Conservation (phyloP, 495 filamentous ascomycete species). For the Endocarpon pusillum region DNA sequence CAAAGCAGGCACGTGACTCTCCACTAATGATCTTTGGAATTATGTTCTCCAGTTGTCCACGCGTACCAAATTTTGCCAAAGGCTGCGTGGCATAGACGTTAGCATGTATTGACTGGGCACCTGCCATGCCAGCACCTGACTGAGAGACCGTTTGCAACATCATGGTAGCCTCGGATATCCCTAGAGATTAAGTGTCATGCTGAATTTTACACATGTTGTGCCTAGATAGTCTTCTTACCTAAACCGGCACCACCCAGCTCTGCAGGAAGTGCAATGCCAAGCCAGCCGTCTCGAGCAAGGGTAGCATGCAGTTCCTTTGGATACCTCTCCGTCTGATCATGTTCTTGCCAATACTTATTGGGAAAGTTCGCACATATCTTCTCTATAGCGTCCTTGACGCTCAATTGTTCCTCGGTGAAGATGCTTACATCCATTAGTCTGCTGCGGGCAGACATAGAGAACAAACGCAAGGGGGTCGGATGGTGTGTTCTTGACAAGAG, state of each 20-base stretch:
- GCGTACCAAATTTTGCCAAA: conserved; percentile 48
- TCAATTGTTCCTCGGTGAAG: conserved; percentile 55
- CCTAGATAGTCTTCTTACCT: too few relatives aligned
- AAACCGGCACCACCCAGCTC: conserved; percentile 55
- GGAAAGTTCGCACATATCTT: conserved; percentile 51
- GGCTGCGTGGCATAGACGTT: conserved; percentile 69
- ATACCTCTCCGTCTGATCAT: conserved; percentile 48
- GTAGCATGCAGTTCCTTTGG: conserved; percentile 59
- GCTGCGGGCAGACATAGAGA: too few relatives aligned
- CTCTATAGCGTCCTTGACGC: conserved; percentile 50
- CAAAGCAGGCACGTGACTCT: conserved; percentile 53
- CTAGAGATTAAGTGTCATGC: conserved; percentile 35
- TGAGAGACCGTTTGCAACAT: conserved; percentile 74
- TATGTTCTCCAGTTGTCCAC: conserved; percentile 38
- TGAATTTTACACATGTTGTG: conserved; percentile 39
- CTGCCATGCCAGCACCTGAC: conserved; percentile 60
- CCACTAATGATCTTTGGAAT: conserved; percentile 55
- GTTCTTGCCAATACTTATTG: conserved; percentile 52
- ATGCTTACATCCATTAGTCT: conserved; percentile 62
- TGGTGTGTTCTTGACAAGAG: too few relatives aligned
- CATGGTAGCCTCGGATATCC: conserved; percentile 65
- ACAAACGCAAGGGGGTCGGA: too few relatives aligned
- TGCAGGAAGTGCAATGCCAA: conserved; percentile 62
- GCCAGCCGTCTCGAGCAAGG: conserved; percentile 64
- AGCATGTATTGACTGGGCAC: conserved; percentile 60